These are phyloP conservation scores for Hypsizygus marmoreus DNA, from an alignment of 768 basidiomycete genomes.

Conservation along the genomic window DNA sequence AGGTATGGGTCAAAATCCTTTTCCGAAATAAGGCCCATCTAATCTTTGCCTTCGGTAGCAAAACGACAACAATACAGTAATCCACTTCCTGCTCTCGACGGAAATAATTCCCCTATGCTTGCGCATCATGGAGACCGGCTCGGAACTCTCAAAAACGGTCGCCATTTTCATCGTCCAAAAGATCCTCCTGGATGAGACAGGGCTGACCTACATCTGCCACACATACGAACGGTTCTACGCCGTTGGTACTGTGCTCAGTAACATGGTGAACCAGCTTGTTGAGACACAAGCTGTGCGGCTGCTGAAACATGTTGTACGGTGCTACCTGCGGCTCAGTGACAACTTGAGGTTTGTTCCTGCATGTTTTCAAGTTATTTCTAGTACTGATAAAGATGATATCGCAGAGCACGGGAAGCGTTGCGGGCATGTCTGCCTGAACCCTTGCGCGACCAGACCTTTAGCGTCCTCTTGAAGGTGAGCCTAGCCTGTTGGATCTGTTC, in stretches of 20 bases:
- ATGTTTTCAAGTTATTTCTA: background rate
- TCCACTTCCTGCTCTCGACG: slow-evolving; percentile 97
- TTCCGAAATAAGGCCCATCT: background rate
- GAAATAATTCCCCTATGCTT: slow-evolving; percentile 99
- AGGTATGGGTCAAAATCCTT: slow-evolving; percentile 51
- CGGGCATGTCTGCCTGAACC: slow-evolving; percentile 96
- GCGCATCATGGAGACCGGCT: slow-evolving; percentile 99
- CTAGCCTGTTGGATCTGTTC: background rate
- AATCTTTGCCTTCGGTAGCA: slow-evolving; percentile 52
- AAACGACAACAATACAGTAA: slow-evolving; percentile 99
- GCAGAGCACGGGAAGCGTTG: slow-evolving; percentile 91
- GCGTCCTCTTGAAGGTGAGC: slow-evolving; percentile 83
- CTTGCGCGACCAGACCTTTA: slow-evolving; percentile 91
- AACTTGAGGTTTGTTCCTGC: slow-evolving; percentile 74
- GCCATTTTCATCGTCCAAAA: slow-evolving; percentile 99
- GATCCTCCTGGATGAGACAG: slow-evolving; percentile 94
- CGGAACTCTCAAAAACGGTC: slow-evolving; percentile 97
- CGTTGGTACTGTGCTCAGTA: slow-evolving; percentile 95
- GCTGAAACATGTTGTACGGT: slow-evolving; percentile 96
- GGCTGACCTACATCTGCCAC: slow-evolving; percentile 97
- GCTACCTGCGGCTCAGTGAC: slow-evolving; percentile 94
- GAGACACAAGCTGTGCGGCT: slow-evolving; percentile 97
- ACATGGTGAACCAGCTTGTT: slow-evolving; percentile 98
- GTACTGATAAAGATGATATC: slow-evolving; percentile 13
- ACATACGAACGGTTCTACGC: slow-evolving; percentile 99